phyloP scores from a whole-genome alignment of 352 stramenopile species.

The Globisporangium okanoganense region DNA sequence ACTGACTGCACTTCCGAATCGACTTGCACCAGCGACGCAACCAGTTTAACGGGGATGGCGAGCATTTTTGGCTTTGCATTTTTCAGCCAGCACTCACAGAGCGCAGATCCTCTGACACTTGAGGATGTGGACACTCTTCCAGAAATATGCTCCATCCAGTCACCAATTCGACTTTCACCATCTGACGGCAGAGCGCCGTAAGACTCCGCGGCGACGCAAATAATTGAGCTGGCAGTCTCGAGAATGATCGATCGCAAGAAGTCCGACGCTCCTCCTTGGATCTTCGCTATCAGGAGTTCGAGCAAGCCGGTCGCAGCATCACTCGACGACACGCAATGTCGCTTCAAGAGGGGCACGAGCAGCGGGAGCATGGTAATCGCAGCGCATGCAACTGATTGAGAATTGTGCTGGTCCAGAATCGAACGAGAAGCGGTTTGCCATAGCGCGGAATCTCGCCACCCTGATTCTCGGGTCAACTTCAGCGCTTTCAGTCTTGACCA shows the following conservation, averaged over 20 bases:
- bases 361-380: conserved; percentile 38
- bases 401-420: conserved; percentile 28
- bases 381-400: conserved; percentile 21
- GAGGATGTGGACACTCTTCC: neutral
- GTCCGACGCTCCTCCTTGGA: conserved; percentile 27
- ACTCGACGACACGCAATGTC: conserved; percentile 26
- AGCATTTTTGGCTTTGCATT: conserved; percentile 7
- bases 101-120: neutral
- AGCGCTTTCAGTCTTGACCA: conserved; percentile 40
- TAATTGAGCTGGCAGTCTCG: conserved; percentile 29
- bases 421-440: conserved; percentile 34
- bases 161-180: neutral
- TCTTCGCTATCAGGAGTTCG: conserved; percentile 32
- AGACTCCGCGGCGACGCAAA: conserved; percentile 24
- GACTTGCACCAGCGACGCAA: conserved; percentile 15
- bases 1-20: conserved; percentile 5
- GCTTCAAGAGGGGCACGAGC: conserved; percentile 37
- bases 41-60: conserved; percentile 28
- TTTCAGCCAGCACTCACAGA: conserved; percentile 10
- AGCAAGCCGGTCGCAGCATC: conserved; percentile 37
- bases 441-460: conserved; percentile 35
- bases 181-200: neutral
- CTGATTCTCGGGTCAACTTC: conserved; percentile 25
- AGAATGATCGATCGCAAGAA: conserved; percentile 23
- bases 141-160: conserved; percentile 1